These are phyloP conservation scores for Cladobotryum protrusum DNA, from an alignment of 2,329 filamentous ascomycete species.

Conservation along the genomic window DNA sequence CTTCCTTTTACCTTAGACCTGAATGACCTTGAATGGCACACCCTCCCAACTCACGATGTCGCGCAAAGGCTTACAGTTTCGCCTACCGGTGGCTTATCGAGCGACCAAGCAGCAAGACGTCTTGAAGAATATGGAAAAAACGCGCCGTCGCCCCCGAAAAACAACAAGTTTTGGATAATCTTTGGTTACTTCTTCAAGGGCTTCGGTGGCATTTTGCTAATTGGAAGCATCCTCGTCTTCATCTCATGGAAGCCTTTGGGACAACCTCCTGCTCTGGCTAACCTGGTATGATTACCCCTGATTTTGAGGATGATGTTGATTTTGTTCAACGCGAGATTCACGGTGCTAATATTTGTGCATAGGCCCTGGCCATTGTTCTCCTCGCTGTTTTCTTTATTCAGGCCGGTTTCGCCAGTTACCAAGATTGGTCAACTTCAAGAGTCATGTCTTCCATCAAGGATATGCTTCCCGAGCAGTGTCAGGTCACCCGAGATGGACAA, in stretches of 20 bases:
- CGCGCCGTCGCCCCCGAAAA: constrained; percentile 58
- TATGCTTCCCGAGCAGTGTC: constrained; percentile 70
- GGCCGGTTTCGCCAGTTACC: constrained; percentile 63
- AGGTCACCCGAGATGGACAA: constrained; percentile 55
- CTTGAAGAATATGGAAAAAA: constrained; percentile 60
- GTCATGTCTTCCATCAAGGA: constrained; percentile 76
- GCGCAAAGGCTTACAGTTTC: constrained; percentile 53
- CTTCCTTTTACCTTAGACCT: constrained; percentile 38
- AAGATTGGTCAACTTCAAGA: constrained; percentile 69
- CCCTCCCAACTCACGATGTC: constrained; percentile 51
- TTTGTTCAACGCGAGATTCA: not conserved
- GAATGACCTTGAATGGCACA: constrained; percentile 63
- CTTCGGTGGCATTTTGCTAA: constrained; percentile 64
- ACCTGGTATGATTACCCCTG: constrained; percentile 35
- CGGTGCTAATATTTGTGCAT: not conserved
- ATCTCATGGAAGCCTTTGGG: constrained; percentile 72
- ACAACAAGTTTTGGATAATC: constrained; percentile 50
- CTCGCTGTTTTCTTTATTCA: constrained; percentile 63
- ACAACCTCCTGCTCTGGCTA: constrained; percentile 61
- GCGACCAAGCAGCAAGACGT: constrained; percentile 49
- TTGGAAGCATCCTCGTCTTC: constrained; percentile 66
- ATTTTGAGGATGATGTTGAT: not conserved
- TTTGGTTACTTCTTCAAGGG: constrained; percentile 71
- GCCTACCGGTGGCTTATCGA: constrained; percentile 51
- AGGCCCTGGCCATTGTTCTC: constrained; percentile 66